A percentile compares a stretch with the other conserved stretches of the same genome.
phyloP scores from a whole-genome alignment of 2,329 filamentous ascomycete species.

The Coleophoma eucalyptorum region DNA sequence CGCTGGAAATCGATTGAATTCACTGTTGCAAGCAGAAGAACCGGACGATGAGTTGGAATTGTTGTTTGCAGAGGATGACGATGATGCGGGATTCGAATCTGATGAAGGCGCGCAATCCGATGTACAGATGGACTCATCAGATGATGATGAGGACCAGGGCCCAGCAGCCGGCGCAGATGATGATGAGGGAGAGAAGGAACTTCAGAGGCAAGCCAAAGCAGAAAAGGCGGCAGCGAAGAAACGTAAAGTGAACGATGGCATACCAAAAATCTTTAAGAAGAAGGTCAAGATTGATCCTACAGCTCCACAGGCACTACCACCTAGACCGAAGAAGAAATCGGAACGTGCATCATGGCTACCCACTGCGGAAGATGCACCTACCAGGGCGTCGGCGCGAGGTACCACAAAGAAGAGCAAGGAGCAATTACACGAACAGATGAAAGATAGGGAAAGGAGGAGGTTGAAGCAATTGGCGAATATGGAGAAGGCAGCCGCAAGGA shows the following conservation, averaged over 20 bases:
- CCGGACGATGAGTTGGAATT: conserved; percentile 60
- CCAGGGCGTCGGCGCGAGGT: conserved; percentile 56
- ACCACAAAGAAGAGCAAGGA: conserved; percentile 59
- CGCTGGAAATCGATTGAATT: conserved; percentile 79
- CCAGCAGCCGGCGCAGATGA: conserved; percentile 53
- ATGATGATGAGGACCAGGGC: conserved; percentile 76
- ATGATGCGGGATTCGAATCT: conserved; percentile 68
- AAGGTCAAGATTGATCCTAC: conserved; percentile 69
- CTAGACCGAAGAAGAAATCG: conserved; percentile 62
- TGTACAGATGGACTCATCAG: conserved; percentile 81
- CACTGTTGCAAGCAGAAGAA: conserved; percentile 70
- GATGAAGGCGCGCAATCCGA: conserved; percentile 66
- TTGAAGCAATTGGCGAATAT: conserved; percentile 66
- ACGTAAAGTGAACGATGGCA: conserved; percentile 73
- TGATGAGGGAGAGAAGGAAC: conserved; percentile 80
- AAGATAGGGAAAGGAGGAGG: conserved; percentile 66
- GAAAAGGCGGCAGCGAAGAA: conserved; percentile 66
- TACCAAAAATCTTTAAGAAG: conserved; percentile 68
- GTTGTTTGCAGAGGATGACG: conserved; percentile 70
- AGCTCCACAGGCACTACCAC: conserved; percentile 28
- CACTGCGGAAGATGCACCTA: conserved; percentile 56
- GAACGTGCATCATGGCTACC: conserved; percentile 69
- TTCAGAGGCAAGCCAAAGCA: conserved; percentile 72
- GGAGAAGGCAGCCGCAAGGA: conserved; percentile 58
- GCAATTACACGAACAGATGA: conserved; percentile 63